These are phyloP conservation scores for Anethum foeniculum DNA, from an alignment of 140 eudicot species.

Conservation along the genomic window DNA sequence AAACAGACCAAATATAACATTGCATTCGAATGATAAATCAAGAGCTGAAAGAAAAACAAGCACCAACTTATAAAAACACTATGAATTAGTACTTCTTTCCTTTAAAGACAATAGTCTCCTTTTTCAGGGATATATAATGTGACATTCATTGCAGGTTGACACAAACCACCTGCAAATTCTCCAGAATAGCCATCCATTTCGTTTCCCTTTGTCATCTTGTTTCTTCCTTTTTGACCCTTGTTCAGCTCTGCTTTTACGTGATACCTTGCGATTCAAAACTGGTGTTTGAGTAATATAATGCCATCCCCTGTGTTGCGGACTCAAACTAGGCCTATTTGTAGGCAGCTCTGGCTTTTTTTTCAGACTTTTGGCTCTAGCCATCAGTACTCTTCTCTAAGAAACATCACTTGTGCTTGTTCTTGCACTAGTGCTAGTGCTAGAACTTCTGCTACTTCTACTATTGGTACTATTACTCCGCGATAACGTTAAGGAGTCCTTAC, in stretches of 20 bases:
- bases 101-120: too few species aligned
- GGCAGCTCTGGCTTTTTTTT: conserved; percentile 9
- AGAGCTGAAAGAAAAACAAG: conserved; percentile 9
- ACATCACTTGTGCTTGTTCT: conserved; percentile 59
- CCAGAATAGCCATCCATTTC: conserved; percentile 32
- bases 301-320: conserved; percentile 41
- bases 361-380: conserved; percentile 14
- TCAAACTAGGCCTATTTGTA: conserved; percentile 11
- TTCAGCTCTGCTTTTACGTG: conserved; percentile 24
- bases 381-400: conserved; percentile 21
- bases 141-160: conserved; percentile 65
- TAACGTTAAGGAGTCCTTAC: conserved; percentile 48
- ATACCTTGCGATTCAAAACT: conserved; percentile 39
- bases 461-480: conserved; percentile 65
- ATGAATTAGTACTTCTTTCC: conserved; percentile 11
- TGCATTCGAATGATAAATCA: background rate
- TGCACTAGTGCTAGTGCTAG: conserved; percentile 30
- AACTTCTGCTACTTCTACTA: conserved; percentile 53
- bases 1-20: too few species aligned
- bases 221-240: conserved; percentile 11
- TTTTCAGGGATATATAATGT: conserved; percentile 53
- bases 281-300: conserved; percentile 64
- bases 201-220: background rate
- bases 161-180: conserved; percentile 46
- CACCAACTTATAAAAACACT: background rate